Conservation (phyloP, 805 yeast species). For the Komagataella kurtzmanii region DNA sequence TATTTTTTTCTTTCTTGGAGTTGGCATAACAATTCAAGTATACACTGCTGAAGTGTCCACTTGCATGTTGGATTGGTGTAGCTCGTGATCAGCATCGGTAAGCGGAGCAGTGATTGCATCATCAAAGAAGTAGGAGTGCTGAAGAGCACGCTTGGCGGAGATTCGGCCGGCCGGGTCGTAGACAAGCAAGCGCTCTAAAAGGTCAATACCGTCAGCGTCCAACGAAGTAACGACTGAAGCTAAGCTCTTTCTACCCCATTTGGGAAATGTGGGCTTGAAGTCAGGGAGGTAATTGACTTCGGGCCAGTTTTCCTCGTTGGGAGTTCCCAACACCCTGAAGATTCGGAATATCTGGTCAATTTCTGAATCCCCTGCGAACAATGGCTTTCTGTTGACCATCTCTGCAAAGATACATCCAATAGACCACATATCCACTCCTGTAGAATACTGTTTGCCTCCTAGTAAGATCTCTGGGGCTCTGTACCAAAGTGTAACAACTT, state of each 20-base stretch:
- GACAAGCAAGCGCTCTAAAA: constrained; percentile 64
- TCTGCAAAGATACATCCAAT: constrained; percentile 97
- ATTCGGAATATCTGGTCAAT: constrained; percentile 94
- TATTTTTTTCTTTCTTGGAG: background rate
- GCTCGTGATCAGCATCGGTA: constrained; percentile 10
- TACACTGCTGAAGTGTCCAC: constrained; percentile 20
- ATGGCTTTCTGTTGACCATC: constrained; percentile 90
- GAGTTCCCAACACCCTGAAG: constrained; percentile 87
- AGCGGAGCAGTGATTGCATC: constrained; percentile 16
- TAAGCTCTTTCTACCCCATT: constrained; percentile 68
- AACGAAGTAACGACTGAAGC: constrained; percentile 57
- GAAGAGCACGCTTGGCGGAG: constrained; percentile 84
- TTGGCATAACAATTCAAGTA: constrained; percentile 6
- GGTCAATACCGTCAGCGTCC: constrained; percentile 74
- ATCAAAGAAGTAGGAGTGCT: constrained; percentile 76
- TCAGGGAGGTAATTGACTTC: constrained; percentile 86
- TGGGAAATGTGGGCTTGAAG: constrained; percentile 86
- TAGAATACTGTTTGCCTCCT: constrained; percentile 94
- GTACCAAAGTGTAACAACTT: constrained; percentile 96
- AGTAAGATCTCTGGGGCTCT: constrained; percentile 91
- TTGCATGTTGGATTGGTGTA: constrained; percentile 21
- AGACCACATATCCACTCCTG: constrained; percentile 99
- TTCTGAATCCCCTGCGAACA: constrained; percentile 96
- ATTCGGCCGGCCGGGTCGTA: constrained; percentile 92
- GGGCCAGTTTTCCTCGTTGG: constrained; percentile 89